These are phyloP conservation scores for Casaregolazyma lundiana DNA, from an alignment of 1,139 yeast genomes.

Conservation along the genomic window DNA sequence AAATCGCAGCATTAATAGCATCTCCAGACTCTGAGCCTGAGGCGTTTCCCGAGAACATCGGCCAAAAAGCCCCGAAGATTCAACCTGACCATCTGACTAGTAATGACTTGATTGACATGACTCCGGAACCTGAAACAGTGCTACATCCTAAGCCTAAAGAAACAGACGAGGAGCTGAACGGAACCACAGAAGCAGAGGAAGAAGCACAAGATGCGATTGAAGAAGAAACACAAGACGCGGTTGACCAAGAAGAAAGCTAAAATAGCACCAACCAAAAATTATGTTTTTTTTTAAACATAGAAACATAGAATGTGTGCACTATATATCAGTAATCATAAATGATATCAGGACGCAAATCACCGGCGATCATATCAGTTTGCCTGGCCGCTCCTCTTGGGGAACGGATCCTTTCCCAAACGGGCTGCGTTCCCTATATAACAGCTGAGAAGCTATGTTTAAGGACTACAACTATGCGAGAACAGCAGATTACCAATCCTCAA, in stretches of 20 bases:
- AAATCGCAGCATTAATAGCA: constrained; percentile 47
- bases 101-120: constrained; percentile 27
- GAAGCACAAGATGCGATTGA: constrained; percentile 10
- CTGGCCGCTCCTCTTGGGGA: too few relatives aligned
- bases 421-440: too few relatives aligned
- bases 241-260: constrained; percentile 1
- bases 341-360: constrained; percentile 66
- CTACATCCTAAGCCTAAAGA: too few relatives aligned
- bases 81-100: constrained; percentile 16
- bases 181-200: constrained; percentile 17
- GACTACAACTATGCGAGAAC: too few relatives aligned
- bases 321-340: constrained; percentile 12
- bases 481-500: too few relatives aligned
- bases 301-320: too few relatives aligned
- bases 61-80: constrained; percentile 27
- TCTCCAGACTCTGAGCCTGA: constrained; percentile 28
- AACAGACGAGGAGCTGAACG: constrained; percentile 16
- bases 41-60: constrained; percentile 30
- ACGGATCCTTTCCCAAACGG: too few relatives aligned
- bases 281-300: neutral
- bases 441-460: too few relatives aligned
- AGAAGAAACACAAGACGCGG: constrained; percentile 13
- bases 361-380: constrained; percentile 49
- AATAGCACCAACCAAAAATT: neutral
- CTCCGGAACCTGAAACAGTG: constrained; percentile 17